Conservation (phyloP, 768 basidiomycete genomes). For the Calocera viscosa region DNA sequence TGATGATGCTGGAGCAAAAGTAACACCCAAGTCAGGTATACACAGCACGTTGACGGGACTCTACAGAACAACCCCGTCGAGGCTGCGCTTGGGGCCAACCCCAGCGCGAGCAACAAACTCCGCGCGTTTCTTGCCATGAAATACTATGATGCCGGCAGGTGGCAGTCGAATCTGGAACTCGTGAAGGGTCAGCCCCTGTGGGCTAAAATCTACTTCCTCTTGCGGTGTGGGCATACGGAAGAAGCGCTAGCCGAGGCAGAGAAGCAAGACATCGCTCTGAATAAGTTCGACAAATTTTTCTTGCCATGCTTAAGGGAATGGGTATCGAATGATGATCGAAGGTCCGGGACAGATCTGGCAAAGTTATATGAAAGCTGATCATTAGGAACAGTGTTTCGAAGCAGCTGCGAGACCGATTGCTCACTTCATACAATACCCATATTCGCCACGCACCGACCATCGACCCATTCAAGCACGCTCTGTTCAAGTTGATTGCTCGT, state of each 20-base stretch:
- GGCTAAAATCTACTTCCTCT: conserved; percentile 86
- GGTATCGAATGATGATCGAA: conserved; percentile 67
- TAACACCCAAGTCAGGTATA: background rate
- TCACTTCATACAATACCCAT: conserved; percentile 43
- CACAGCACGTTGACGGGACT: conserved; percentile 55
- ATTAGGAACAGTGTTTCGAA: conserved; percentile 17
- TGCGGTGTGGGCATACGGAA: conserved; percentile 68
- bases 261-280: conserved; percentile 54
- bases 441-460: conserved; percentile 78
- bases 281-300: conserved; percentile 71
- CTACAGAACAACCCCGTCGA: conserved; percentile 71
- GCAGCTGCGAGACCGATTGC: conserved; percentile 48
- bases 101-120: conserved; percentile 78
- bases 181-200: conserved; percentile 80
- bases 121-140: conserved; percentile 73
- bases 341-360: conserved; percentile 33
- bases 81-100: conserved; percentile 81
- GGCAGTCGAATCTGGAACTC: conserved; percentile 50
- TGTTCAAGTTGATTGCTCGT: conserved; percentile 92
- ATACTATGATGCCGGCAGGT: conserved; percentile 66
- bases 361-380: conserved; percentile 9
- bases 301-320: conserved; percentile 70
- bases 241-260: conserved; percentile 72
- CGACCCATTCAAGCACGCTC: conserved; percentile 90
- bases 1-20: no score